Evolutionary conservation across 129 eudicot species (phyloP).

Genomic region (Heracleum sosnowskyi): DNA sequence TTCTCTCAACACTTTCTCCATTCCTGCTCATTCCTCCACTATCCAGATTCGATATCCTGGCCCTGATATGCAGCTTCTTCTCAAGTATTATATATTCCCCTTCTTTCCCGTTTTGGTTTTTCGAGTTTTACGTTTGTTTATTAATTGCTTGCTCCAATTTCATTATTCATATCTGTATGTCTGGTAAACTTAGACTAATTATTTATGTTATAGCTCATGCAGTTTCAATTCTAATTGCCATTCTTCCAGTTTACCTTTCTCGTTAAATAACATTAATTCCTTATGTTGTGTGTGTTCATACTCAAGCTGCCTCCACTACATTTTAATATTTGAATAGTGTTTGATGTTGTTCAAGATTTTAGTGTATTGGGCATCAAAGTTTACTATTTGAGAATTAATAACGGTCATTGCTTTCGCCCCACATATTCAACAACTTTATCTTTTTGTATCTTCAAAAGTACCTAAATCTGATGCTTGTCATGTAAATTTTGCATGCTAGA

Average conservation of each 20-base stretch:
- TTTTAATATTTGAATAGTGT: not conserved
- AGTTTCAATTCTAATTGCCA: no score
- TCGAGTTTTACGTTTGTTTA: not conserved
- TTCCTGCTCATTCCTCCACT: conserved; percentile 58
- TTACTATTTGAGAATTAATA: not conserved
- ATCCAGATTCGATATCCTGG: conserved; percentile 87
- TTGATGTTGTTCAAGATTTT: not conserved
- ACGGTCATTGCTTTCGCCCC: not conserved
- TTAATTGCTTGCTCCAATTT: no score
- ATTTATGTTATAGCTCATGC: no score
- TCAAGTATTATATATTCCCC: conserved; percentile 34
- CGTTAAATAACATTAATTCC: no score
- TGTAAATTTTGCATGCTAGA: not conserved
- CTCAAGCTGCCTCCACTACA: not conserved
- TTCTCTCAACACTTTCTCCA: conserved; percentile 73
- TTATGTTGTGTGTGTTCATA: not conserved
- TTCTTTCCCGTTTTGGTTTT: not conserved
- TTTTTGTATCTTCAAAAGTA: no score
- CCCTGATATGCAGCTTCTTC: conserved; percentile 98
- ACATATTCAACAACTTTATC: not conserved
- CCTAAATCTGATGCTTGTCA: no score
- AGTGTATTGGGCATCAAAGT: not conserved
- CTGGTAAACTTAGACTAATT: not conserved
- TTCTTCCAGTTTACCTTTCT: not conserved
- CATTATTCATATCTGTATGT: not conserved